phyloP scores from a whole-genome alignment of 2,329 filamentous ascomycete genomes.

The Stagonosporopsis vannaccii region DNA sequence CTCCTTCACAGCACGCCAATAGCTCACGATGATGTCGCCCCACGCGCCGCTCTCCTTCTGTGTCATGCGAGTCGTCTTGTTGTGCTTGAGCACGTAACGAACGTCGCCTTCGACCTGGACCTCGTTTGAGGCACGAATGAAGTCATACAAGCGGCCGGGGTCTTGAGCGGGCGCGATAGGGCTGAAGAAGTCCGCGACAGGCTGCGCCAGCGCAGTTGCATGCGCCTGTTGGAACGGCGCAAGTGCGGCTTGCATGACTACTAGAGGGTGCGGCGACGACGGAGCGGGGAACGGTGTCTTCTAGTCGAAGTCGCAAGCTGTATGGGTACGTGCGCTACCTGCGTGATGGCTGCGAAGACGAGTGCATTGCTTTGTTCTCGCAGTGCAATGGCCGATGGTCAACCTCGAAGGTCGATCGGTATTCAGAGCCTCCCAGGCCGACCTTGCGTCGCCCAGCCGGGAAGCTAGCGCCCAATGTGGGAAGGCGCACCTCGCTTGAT shows the following conservation, averaged over 20 bases:
- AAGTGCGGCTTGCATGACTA: slow-evolving; percentile 75
- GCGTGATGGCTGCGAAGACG: background rate
- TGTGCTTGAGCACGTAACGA: slow-evolving; percentile 72
- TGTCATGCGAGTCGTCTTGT: slow-evolving; percentile 63
- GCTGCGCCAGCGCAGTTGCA: slow-evolving; percentile 69
- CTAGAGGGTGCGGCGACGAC: slow-evolving; percentile 12
- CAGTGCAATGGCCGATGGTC: background rate
- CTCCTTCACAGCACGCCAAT: slow-evolving; percentile 82
- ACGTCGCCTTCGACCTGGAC: slow-evolving; percentile 73
- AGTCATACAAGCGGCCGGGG: slow-evolving; percentile 70
- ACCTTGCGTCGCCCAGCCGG: slow-evolving; percentile 13
- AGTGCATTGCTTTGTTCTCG: slow-evolving; percentile 16
- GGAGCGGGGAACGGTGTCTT: background rate
- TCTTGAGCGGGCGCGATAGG: slow-evolving; percentile 71
- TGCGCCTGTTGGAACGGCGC: slow-evolving; percentile 76
- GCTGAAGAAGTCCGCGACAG: slow-evolving; percentile 76
- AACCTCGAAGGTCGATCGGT: slow-evolving; percentile 8
- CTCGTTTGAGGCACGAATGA: slow-evolving; percentile 75
- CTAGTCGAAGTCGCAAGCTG: slow-evolving; percentile 7
- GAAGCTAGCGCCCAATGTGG: slow-evolving; percentile 3
- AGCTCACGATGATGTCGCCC: slow-evolving; percentile 82
- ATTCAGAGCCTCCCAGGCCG: slow-evolving; percentile 7
- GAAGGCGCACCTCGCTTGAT: slow-evolving; percentile 35
- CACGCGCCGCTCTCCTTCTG: slow-evolving; percentile 78
- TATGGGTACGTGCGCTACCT: slow-evolving; percentile 15